Percentiles rank a stretch among this genome's conserved stretches.
phyloP scores from a whole-genome alignment of 2,329 filamentous ascomycete genomes.

The Cercospora beticola region DNA sequence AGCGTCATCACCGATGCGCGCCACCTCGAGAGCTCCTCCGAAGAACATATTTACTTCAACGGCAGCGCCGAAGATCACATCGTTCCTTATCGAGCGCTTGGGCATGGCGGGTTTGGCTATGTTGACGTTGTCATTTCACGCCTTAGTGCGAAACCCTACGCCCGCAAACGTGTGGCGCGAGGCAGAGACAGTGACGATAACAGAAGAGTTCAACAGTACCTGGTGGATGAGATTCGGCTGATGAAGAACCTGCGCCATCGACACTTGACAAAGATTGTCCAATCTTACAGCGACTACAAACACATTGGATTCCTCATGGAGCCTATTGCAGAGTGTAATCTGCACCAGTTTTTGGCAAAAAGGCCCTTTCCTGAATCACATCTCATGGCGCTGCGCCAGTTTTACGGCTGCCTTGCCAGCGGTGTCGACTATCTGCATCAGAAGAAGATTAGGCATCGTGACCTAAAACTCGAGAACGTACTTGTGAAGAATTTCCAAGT shows the following conservation, averaged over 20 bases:
- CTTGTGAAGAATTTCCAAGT: neutral
- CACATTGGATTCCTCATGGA: neutral
- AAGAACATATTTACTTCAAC: neutral
- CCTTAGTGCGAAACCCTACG: neutral
- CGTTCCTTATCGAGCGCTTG: neutral
- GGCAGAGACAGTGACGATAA: neutral
- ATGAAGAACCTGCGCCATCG: neutral
- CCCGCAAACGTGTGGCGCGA: neutral
- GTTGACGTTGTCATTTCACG: neutral
- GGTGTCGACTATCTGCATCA: neutral
- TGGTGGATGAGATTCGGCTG: neutral
- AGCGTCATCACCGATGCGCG: neutral
- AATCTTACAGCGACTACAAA: neutral
- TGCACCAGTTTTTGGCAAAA: neutral
- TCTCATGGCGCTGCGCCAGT: neutral
- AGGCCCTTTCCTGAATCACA: neutral
- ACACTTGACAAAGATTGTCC: neutral
- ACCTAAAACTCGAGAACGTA: neutral
- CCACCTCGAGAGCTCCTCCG: neutral
- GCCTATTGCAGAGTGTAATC: neutral
- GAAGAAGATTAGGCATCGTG: neutral
- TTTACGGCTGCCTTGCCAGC: neutral
- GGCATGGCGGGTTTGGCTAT: neutral
- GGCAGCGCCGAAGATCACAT: neutral
- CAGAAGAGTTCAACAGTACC: neutral